Evolutionary conservation across 1,284 basidiomycete species (phyloP).

Genomic region (Hymenochaete sp.): DNA sequence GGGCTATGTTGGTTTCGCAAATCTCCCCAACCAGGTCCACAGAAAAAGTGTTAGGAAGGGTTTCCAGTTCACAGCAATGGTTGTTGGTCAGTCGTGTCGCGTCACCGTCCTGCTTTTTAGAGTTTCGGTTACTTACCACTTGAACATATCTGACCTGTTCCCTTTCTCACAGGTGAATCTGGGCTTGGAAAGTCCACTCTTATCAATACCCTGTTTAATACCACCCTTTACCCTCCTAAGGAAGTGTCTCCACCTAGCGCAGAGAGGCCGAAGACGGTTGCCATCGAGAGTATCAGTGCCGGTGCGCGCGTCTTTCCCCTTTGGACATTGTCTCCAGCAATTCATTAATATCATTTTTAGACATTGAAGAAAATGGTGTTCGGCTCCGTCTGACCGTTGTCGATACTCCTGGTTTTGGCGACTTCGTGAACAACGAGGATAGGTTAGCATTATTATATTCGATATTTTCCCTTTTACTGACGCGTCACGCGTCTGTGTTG

Average conservation of each 20-base stretch:
- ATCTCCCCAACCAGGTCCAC: slow-evolving; percentile 95
- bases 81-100: slow-evolving; percentile 71
- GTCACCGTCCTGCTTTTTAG: slow-evolving; percentile 22
- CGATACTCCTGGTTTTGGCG: slow-evolving; percentile 93
- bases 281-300: slow-evolving; percentile 93
- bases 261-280: slow-evolving; percentile 85
- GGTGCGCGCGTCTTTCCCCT: slow-evolving; percentile 42
- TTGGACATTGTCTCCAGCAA: slow-evolving; percentile 22
- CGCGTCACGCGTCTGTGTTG: slow-evolving; percentile 17
- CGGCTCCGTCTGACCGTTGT: slow-evolving; percentile 94
- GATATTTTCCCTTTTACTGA: slow-evolving; percentile 8
- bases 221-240: slow-evolving; percentile 84
- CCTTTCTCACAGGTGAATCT: slow-evolving; percentile 69
- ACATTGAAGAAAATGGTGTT: slow-evolving; percentile 96
- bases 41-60: slow-evolving; percentile 93
- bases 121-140: slow-evolving; percentile 16
- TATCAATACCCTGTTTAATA: slow-evolving; percentile 97
- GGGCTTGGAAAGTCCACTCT: slow-evolving; percentile 96
- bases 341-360: slow-evolving; percentile 36
- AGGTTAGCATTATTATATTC: slow-evolving; percentile 44
- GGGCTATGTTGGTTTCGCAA: slow-evolving; percentile 86
- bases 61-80: slow-evolving; percentile 95
- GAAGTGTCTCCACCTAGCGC: slow-evolving; percentile 74
- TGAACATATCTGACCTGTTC: slow-evolving; percentile 14
- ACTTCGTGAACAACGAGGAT: slow-evolving; percentile 97